Conservation (phyloP, 1,139 yeast species). For the Scheffersomyces lignicola region DNA sequence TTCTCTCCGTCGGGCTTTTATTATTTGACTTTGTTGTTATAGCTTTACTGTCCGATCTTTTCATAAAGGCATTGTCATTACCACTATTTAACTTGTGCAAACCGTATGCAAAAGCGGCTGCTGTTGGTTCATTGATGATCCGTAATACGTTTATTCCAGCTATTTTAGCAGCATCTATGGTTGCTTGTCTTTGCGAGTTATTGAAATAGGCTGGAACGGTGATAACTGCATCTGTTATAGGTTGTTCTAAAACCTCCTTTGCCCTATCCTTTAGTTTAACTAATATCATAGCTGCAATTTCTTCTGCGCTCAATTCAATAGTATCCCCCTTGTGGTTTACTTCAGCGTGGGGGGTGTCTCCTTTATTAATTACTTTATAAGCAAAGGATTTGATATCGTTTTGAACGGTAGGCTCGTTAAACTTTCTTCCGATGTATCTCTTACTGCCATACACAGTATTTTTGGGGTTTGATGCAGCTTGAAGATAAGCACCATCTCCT, state of each 20-base stretch:
- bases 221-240: conserved; percentile 69
- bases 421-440: conserved; percentile 68
- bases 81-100: conserved; percentile 45
- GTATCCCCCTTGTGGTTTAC: conserved; percentile 69
- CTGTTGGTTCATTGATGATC: conserved; percentile 63
- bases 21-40: conserved; percentile 20
- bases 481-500: conserved; percentile 74
- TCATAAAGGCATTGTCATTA: conserved; percentile 3
- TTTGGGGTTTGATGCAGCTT: conserved; percentile 67
- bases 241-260: conserved; percentile 60
- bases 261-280: conserved; percentile 69
- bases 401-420: conserved; percentile 56
- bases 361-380: conserved; percentile 54
- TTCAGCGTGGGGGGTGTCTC: conserved; percentile 59
- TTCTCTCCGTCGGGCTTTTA: conserved; percentile 55
- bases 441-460: conserved; percentile 70
- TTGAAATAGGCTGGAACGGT: conserved; percentile 68
- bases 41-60: conserved; percentile 10
- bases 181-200: conserved; percentile 65
- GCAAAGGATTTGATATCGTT: conserved; percentile 65
- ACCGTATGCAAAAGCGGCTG: conserved; percentile 66
- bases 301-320: conserved; percentile 64
- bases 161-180: conserved; percentile 63
- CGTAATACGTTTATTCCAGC: conserved; percentile 61
- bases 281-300: conserved; percentile 67